Percentiles rank a stretch among this genome's conserved stretches.
Conservation (phyloP, 345 rosid species). For the Clausena lansium region DNA sequence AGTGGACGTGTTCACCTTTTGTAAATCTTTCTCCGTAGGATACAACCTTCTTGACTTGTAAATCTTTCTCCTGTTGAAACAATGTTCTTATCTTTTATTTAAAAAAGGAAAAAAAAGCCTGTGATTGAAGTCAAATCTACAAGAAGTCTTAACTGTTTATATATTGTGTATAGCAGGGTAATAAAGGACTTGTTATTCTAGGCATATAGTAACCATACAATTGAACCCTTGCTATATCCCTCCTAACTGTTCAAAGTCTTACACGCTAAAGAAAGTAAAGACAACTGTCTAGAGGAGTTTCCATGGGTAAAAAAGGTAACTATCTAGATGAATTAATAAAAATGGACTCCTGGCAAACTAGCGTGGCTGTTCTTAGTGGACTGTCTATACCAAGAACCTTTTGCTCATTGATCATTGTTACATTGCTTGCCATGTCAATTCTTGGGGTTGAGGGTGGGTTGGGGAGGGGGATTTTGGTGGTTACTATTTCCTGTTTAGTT, state of each 20-base stretch:
- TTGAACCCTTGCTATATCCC: background rate
- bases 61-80: too few relatives aligned
- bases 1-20: too few relatives aligned
- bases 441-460: background rate
- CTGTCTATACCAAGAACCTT: background rate
- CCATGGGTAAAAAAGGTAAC: background rate
- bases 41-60: too few relatives aligned
- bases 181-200: background rate
- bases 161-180: background rate
- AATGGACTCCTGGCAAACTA: background rate
- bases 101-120: too few relatives aligned
- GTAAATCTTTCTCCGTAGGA: too few relatives aligned
- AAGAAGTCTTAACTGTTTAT: background rate
- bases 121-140: background rate
- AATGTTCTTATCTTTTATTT: too few relatives aligned
- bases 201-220: background rate
- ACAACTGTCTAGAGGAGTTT: background rate
- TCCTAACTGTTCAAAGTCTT: too few relatives aligned
- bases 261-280: background rate
- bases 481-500: background rate
- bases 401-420: background rate
- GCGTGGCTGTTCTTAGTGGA: background rate
- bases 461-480: background rate
- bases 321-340: background rate
- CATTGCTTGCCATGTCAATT: background rate